phyloP scores from a whole-genome alignment of 305 asterid genomes.

The Solanum aculeatissimum region DNA sequence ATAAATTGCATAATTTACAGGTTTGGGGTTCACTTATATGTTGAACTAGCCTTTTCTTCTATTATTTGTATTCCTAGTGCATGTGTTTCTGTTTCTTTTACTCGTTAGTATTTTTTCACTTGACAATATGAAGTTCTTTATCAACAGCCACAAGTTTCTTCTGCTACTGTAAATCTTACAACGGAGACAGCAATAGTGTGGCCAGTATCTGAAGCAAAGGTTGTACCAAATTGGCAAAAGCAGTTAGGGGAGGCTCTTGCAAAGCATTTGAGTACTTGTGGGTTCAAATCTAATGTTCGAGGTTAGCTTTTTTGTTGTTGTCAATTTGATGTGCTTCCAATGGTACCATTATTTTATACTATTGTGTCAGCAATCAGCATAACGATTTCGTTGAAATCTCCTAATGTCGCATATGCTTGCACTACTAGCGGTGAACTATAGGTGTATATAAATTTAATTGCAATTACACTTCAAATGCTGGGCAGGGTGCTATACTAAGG shows the following conservation, averaged over 20 bases:
- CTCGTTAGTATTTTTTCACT: not conserved
- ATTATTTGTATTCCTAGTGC: not conserved
- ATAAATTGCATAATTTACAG: not conserved
- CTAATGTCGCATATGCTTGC: not conserved
- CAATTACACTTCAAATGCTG: not conserved
- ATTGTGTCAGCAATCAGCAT: not conserved
- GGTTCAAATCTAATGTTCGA: constrained; percentile 75
- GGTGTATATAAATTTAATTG: not conserved
- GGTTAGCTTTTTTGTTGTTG: constrained; percentile 27
- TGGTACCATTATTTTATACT: not conserved
- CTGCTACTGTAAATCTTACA: constrained; percentile 85
- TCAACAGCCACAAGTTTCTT: constrained; percentile 87
- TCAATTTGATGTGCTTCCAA: not conserved
- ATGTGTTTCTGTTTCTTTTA: not conserved
- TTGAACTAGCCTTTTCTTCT: not conserved
- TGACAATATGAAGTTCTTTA: not conserved
- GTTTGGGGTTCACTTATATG: not conserved
- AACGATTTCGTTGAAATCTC: not conserved
- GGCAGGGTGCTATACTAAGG: not conserved
- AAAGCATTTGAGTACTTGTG: constrained; percentile 85
- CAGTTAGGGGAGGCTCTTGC: constrained; percentile 90
- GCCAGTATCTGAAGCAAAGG: constrained; percentile 84
- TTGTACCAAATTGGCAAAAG: constrained; percentile 64
- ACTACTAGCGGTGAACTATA: not conserved
- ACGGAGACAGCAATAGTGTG: constrained; percentile 90